phyloP scores from a whole-genome alignment of 164 flowering plant genomes.

The Taxillus chinensis region DNA sequence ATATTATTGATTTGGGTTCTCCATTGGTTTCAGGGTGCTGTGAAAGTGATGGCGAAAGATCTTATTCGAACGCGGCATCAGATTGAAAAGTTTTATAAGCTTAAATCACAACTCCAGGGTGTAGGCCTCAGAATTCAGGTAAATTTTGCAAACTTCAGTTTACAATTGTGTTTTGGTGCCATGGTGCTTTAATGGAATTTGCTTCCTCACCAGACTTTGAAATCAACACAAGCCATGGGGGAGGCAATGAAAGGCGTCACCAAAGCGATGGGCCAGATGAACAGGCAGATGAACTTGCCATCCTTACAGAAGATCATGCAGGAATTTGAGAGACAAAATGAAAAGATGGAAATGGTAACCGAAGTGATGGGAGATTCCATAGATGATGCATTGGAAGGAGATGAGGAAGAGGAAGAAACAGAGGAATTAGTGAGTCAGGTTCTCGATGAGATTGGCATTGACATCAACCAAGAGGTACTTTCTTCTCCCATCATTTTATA shows the following conservation, averaged over 20 bases:
- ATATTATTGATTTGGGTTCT: slow-evolving; percentile 2
- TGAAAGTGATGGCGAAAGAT: slow-evolving; percentile 97
- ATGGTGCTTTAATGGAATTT: not conserved
- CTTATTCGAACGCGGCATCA: slow-evolving; percentile 94
- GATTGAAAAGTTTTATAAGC: slow-evolving; percentile 86
- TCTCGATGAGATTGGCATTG: slow-evolving; percentile 76
- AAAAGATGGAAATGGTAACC: slow-evolving; percentile 74
- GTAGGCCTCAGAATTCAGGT: slow-evolving; percentile 95
- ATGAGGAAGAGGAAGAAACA: slow-evolving; percentile 81
- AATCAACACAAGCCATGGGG: slow-evolving; percentile 94
- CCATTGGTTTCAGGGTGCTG: slow-evolving; percentile 68
- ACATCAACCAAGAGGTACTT: slow-evolving; percentile 60
- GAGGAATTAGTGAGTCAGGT: slow-evolving; percentile 81
- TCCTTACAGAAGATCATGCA: slow-evolving; percentile 73
- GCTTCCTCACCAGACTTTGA: slow-evolving; percentile 41
- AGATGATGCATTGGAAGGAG: slow-evolving; percentile 87
- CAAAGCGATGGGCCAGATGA: slow-evolving; percentile 92
- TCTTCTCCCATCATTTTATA: not conserved
- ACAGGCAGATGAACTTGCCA: slow-evolving; percentile 82
- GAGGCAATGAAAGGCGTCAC: slow-evolving; percentile 91
- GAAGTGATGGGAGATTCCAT: slow-evolving; percentile 89
- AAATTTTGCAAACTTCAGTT: not conserved
- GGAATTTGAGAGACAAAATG: slow-evolving; percentile 82
- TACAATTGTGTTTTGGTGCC: not conserved
- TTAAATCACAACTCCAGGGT: slow-evolving; percentile 96